A percentile compares a stretch with the other conserved stretches of the same genome.
These are phyloP conservation scores for Kandelia obovata DNA, from an alignment of 345 rosid genomes.

Conservation along the genomic window DNA sequence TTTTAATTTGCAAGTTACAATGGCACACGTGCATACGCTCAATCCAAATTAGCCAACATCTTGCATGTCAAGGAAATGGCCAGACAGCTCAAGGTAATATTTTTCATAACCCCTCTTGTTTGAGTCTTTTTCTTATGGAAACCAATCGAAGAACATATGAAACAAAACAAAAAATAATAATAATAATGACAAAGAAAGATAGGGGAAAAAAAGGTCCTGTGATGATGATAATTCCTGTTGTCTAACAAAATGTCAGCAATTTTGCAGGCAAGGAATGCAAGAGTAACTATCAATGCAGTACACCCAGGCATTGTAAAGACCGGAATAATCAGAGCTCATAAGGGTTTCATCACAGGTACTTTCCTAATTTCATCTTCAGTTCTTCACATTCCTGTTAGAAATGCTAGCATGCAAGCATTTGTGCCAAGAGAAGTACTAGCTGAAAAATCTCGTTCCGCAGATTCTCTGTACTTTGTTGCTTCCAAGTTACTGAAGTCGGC, in stretches of 20 bases:
- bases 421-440: background rate
- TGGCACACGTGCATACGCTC: constrained; percentile 90
- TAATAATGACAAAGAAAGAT: background rate
- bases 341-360: constrained; percentile 72
- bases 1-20: constrained; percentile 53
- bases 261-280: constrained; percentile 69
- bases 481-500: constrained; percentile 82
- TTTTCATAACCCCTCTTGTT: background rate
- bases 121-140: background rate
- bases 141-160: background rate
- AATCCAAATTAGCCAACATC: constrained; percentile 77
- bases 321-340: constrained; percentile 82
- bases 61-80: constrained; percentile 81
- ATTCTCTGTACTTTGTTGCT: constrained; percentile 80
- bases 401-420: background rate
- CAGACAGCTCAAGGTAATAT: constrained; percentile 63
- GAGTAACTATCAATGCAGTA: constrained; percentile 75
- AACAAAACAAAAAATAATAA: background rate
- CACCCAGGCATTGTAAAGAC: constrained; percentile 97
- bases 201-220: background rate
- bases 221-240: background rate
- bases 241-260: background rate
- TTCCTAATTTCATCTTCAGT: background rate
- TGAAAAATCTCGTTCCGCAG: constrained; percentile 39
- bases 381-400: background rate